A percentile compares a stretch with the other conserved stretches of the same genome.
These are phyloP conservation scores for Xylariaceae sp. DNA, from an alignment of 2,329 filamentous ascomycete genomes.

Conservation along the genomic window DNA sequence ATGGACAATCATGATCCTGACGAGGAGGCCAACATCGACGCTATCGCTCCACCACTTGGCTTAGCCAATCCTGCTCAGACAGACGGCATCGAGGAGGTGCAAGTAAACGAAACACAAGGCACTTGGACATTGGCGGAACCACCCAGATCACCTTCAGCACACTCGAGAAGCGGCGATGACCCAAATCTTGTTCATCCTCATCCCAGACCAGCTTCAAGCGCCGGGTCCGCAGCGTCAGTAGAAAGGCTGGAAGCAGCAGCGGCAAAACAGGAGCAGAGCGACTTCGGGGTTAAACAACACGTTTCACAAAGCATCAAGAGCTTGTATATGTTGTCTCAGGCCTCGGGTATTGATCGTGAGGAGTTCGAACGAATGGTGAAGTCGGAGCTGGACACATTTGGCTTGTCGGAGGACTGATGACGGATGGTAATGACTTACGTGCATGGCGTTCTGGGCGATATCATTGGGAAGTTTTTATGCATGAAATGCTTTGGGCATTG, in stretches of 20 bases:
- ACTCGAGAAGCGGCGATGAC: slow-evolving; percentile 33
- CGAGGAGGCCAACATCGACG: slow-evolving; percentile 46
- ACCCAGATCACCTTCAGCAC: slow-evolving; percentile 33
- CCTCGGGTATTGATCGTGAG: slow-evolving; percentile 66
- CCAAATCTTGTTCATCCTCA: slow-evolving; percentile 42
- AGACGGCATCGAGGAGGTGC: slow-evolving; percentile 9
- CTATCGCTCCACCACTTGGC: slow-evolving; percentile 30
- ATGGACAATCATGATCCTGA: slow-evolving; percentile 81
- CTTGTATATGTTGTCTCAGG: slow-evolving; percentile 65
- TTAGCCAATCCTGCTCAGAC: slow-evolving; percentile 9
- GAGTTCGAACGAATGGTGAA: slow-evolving; percentile 72
- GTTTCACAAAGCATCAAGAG: slow-evolving; percentile 74
- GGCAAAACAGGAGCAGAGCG: slow-evolving; percentile 55
- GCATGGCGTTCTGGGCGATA: background rate
- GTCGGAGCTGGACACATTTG: slow-evolving; percentile 66
- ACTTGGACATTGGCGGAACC: slow-evolving; percentile 42
- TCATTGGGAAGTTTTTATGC: background rate
- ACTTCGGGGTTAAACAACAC: slow-evolving; percentile 74
- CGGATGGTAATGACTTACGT: background rate
- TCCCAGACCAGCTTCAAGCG: slow-evolving; percentile 55
- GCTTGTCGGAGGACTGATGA: slow-evolving; percentile 57
- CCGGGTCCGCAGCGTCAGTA: slow-evolving; percentile 52
- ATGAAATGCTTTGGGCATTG: background rate
- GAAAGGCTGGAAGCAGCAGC: slow-evolving; percentile 57
- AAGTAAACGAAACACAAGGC: slow-evolving; percentile 34